Conservation (phyloP, 371 early-diverging fungal species). For the Haplosporangium sp. region DNA sequence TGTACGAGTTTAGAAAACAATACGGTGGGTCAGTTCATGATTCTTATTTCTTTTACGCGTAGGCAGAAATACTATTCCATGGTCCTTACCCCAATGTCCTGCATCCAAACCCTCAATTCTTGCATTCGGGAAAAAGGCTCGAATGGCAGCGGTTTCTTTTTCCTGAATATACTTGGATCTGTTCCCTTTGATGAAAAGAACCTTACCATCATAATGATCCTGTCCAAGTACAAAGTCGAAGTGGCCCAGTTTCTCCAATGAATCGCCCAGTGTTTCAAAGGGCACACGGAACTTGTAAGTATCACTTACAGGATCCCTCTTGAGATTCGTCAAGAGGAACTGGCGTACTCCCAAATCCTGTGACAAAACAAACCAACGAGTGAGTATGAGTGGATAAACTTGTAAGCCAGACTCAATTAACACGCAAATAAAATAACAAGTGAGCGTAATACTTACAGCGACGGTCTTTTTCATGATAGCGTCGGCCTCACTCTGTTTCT, state of each 20-base stretch:
- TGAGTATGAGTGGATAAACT: background rate
- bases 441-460: conserved; percentile 37
- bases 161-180: conserved; percentile 74
- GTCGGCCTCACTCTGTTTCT: conserved; percentile 80
- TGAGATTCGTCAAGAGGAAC: conserved; percentile 92
- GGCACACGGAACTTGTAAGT: conserved; percentile 78
- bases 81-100: conserved; percentile 88
- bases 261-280: conserved; percentile 68
- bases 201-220: conserved; percentile 62
- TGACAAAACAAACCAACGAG: background rate
- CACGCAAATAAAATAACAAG: conserved; percentile 1
- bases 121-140: conserved; percentile 73
- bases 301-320: conserved; percentile 58
- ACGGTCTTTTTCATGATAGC: conserved; percentile 65
- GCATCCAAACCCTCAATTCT: conserved; percentile 73
- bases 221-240: conserved; percentile 60
- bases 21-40: background rate
- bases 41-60: conserved; percentile 1
- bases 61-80: background rate
- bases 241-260: conserved; percentile 66
- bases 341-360: conserved; percentile 78
- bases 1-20: background rate
- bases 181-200: conserved; percentile 86
- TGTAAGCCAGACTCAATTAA: background rate
- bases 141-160: conserved; percentile 61